Conservation (phyloP, 176 grass and related monocot genomes). For the Thinopyrum elongatum region DNA sequence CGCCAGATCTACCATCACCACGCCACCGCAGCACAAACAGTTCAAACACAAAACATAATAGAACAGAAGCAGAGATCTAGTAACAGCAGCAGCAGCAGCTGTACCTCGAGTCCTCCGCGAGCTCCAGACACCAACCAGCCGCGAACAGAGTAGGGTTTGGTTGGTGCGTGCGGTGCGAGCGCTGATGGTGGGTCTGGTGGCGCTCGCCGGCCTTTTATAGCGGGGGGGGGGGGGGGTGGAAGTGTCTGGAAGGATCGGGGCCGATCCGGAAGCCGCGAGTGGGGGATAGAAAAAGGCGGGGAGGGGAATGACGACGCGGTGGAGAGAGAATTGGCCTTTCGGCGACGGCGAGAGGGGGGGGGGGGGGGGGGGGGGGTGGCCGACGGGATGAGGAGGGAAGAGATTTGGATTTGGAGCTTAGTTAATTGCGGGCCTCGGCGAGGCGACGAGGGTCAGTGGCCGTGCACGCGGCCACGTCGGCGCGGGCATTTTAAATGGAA, state of each 20-base stretch:
- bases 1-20: background rate
- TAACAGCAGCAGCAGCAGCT: background rate
- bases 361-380: too few species aligned
- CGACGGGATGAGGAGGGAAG: background rate
- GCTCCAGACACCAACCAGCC: background rate
- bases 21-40: background rate
- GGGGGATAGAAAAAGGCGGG: slow-evolving; percentile 28
- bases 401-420: background rate
- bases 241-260: slow-evolving; percentile 48
- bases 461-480: slow-evolving; percentile 32
- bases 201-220: slow-evolving; percentile 23
- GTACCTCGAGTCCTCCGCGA: slow-evolving; percentile 29
- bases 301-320: background rate
- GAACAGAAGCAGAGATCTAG: slow-evolving; percentile 8
- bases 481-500: slow-evolving; percentile 27
- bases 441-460: slow-evolving; percentile 7
- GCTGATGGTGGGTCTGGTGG: background rate
- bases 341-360: too few species aligned
- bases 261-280: slow-evolving; percentile 22
- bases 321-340: background rate
- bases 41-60: background rate
- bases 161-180: background rate
- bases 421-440: slow-evolving; percentile 17
- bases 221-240: background rate
- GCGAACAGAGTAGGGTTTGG: background rate